Base-by-base conservation (phyloP, 2,329 filamentous ascomycete genomes). In the Aspergillus hiratsukae region DNA sequence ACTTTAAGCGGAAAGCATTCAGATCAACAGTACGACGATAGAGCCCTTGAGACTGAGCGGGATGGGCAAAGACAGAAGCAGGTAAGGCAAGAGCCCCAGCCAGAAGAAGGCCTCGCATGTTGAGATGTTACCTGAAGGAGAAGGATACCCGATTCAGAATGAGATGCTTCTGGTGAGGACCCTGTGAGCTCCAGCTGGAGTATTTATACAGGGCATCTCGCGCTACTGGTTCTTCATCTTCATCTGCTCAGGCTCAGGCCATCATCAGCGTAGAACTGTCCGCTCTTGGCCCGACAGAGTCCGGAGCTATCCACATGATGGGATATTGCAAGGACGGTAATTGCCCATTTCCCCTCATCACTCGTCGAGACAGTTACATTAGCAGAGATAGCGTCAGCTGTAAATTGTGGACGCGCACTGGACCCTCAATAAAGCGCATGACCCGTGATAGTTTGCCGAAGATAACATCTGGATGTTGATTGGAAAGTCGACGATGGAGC, bases 61-160 rank as follows among this genome's bases (percentile, higher is more conserved):
- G 55, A 48, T 57, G 57, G 23, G 49, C 35, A 23, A 59, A 29
- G 19, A 40, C 35, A 21, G 43, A 37, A 14, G 54, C 23, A 27
- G 57, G 52, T n/a, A 59, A 54, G 41, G 48, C 48, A 28, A 56
- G 23, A 17, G 51, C 48, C 29, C 57, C 51, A 31, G 52, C 48
- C 6, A 58, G 41, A 31, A 49, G 45, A 27, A 58, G 45, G 28
- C 50, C 35, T 4, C 56, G 53, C 56, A 58, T 58, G 21, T 21
- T 46, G 11, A 46, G 11, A 23, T 11, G 43, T 21, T 19, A 43
- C 21, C 21, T 43, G n/a, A 11, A 10, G 40, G 3, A 23, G 31
- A 45, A 5, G 3, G 4, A 45, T 45, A 23, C 9, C 19, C 4
- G 19, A 21, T 43, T 21, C n/a, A 23, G 2, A 11, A 2, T 21